Conservation (phyloP, 108 stramenopile species). For the Nitzschia sp. region DNA sequence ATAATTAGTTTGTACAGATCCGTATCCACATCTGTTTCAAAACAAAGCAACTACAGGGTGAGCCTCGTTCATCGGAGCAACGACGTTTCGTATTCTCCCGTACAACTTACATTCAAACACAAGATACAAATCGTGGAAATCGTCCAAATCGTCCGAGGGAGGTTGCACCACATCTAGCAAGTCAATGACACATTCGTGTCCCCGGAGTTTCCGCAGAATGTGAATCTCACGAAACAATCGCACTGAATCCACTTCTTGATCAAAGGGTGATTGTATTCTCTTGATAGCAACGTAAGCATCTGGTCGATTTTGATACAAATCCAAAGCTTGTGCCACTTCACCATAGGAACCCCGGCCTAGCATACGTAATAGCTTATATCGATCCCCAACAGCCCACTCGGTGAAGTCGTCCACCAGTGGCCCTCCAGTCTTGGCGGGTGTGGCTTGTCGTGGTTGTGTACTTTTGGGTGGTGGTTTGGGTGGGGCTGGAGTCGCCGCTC, state of each 20-base stretch:
- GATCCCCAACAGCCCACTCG: constrained; percentile 89
- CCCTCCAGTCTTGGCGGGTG: not conserved
- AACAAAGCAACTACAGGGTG: constrained; percentile 30
- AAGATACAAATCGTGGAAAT: constrained; percentile 87
- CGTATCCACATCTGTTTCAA: constrained; percentile 91
- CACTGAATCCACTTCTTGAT: constrained; percentile 89
- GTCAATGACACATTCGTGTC: constrained; percentile 89
- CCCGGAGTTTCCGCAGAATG: constrained; percentile 83
- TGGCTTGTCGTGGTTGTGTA: not conserved
- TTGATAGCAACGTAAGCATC: constrained; percentile 92
- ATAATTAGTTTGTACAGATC: constrained; percentile 98
- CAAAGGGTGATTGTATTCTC: constrained; percentile 89
- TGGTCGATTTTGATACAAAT: constrained; percentile 43
- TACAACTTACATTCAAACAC: constrained; percentile 76
- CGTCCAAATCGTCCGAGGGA: constrained; percentile 60
- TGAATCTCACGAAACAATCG: constrained; percentile 92
- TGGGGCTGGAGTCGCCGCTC: constrained; percentile 48
- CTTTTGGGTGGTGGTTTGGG: not conserved
- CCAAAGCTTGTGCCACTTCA: constrained; percentile 94
- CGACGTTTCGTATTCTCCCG: not conserved
- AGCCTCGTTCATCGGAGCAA: constrained; percentile 15
- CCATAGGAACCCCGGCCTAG: constrained; percentile 96
- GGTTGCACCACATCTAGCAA: constrained; percentile 90
- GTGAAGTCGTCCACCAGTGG: constrained; percentile 65
- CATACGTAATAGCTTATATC: constrained; percentile 81